phyloP scores from a whole-genome alignment of 1,139 yeast species.

The Wickerhamomyces sp. region DNA sequence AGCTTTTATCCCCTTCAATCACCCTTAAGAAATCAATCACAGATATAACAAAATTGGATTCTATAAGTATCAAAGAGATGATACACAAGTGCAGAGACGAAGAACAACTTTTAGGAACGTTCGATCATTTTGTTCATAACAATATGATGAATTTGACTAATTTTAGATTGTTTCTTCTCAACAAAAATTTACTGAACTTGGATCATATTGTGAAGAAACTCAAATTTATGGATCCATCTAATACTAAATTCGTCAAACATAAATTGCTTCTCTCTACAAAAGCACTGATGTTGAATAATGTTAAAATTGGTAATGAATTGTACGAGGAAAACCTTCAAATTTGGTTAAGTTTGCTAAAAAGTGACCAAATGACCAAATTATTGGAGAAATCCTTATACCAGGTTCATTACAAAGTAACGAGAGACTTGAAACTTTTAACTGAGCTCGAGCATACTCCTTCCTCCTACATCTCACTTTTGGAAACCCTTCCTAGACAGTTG shows the following conservation, averaged over 20 bases:
- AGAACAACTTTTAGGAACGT: constrained; percentile 7
- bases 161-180: constrained; percentile 11
- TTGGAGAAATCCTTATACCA: constrained; percentile 18
- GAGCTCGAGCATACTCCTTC: not conserved
- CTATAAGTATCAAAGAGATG: constrained; percentile 7
- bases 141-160: constrained; percentile 6
- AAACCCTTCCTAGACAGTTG: constrained; percentile 15
- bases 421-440: constrained; percentile 1
- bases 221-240: constrained; percentile 9
- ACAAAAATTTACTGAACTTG: constrained; percentile 6
- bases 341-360: constrained; percentile 11
- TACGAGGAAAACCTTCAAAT: constrained; percentile 4
- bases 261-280: constrained; percentile 10
- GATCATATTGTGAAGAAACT: constrained; percentile 10
- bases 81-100: constrained; percentile 2
- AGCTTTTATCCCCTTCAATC: not conserved
- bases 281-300: constrained; percentile 8
- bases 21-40: not conserved
- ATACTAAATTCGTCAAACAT: constrained; percentile 4
- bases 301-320: constrained; percentile 6
- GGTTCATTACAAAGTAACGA: constrained; percentile 10
- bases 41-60: constrained; percentile 5
- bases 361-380: constrained; percentile 4
- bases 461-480: constrained; percentile 11
- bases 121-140: constrained; percentile 12